phyloP scores from a whole-genome alignment of 805 yeast genomes.

The Yarrowia porcina region DNA sequence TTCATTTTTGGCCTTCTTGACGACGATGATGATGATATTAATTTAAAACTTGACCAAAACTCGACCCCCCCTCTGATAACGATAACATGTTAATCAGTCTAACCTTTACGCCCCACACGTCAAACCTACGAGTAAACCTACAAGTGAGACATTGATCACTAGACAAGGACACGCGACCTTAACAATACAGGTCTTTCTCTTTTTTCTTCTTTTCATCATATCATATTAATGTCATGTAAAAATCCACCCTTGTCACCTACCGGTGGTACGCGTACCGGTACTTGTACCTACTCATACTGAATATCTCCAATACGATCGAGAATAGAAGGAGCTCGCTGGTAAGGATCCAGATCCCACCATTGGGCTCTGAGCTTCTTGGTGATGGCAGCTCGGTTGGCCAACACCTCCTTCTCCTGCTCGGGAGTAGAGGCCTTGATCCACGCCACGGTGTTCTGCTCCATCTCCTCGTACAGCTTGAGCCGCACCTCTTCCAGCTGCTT shows the following conservation, averaged over 20 bases:
- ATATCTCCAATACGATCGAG: conserved; percentile 71
- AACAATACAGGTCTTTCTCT: too few relatives aligned
- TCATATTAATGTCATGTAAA: not conserved
- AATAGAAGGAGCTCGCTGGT: conserved; percentile 70
- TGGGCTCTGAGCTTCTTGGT: conserved; percentile 56
- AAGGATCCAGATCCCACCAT: conserved; percentile 73
- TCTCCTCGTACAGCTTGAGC: conserved; percentile 49
- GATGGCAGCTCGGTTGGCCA: conserved; percentile 45
- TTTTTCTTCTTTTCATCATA: too few relatives aligned
- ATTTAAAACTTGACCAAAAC: too few relatives aligned
- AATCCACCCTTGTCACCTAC: not conserved
- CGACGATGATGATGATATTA: too few relatives aligned
- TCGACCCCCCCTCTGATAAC: not conserved
- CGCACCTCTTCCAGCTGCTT: conserved; percentile 51
- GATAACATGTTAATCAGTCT: not conserved
- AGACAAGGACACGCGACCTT: not conserved
- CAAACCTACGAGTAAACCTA: too few relatives aligned
- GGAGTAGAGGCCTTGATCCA: conserved; percentile 61
- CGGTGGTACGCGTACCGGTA: not conserved
- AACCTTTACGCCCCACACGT: too few relatives aligned
- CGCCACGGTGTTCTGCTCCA: conserved; percentile 61
- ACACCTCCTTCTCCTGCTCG: conserved; percentile 48
- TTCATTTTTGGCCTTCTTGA: too few relatives aligned
- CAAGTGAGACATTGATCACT: not conserved
- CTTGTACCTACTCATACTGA: conserved; percentile 37